Conservation (phyloP, 257 asterid species). For the Datura wrightii region DNA sequence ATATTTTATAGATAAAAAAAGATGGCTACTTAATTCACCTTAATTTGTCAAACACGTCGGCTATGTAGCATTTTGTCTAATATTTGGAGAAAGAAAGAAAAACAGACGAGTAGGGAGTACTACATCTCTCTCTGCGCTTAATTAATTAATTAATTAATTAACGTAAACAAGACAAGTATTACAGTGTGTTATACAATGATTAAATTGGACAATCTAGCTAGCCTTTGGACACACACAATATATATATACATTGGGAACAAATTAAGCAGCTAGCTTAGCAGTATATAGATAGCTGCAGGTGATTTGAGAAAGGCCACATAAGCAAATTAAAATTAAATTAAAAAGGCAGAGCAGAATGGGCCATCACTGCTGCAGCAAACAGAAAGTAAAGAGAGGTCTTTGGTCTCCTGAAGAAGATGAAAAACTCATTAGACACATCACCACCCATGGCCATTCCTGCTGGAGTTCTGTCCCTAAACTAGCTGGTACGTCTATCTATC, state of each 20-base stretch:
- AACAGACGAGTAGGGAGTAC: not conserved
- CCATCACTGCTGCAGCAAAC: conserved; percentile 96
- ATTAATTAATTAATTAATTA: too few relatives aligned
- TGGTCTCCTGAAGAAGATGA: conserved; percentile 99
- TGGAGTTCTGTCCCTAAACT: conserved; percentile 95
- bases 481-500: conserved; percentile 49
- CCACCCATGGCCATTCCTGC: conserved; percentile 83
- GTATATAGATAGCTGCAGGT: conserved; percentile 29
- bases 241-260: not conserved
- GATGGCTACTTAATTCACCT: conserved; percentile 65
- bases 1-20: conserved; percentile 36
- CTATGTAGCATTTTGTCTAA: conserved; percentile 38
- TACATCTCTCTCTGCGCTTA: not conserved
- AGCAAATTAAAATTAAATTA: not conserved
- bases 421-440: conserved; percentile 70
- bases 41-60: conserved; percentile 35
- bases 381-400: conserved; percentile 88
- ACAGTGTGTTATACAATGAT: not conserved
- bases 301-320: conserved; percentile 28
- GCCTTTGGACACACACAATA: not conserved
- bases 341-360: conserved; percentile 49
- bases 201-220: conserved; percentile 4
- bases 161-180: not conserved
- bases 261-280: not conserved
- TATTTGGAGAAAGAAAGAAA: conserved; percentile 48